phyloP scores from a whole-genome alignment of 2,329 filamentous ascomycete species.

The Fusarium nanum region DNA sequence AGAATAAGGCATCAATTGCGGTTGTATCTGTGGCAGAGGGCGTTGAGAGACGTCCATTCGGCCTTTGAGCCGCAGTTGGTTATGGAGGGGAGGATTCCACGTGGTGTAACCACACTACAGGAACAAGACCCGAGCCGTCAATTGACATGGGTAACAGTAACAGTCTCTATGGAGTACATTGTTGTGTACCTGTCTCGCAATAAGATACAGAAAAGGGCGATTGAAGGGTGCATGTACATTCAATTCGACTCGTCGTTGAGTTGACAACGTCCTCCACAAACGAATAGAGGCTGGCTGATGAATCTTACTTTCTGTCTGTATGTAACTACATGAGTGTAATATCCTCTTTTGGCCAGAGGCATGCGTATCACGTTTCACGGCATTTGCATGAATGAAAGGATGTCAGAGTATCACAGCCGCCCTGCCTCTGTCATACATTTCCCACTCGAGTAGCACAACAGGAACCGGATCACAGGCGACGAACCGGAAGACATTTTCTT shows the following conservation, averaged over 20 bases:
- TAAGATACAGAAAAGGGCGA: background rate
- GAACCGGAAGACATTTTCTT: constrained; percentile 21
- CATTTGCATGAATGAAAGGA: constrained; percentile 18
- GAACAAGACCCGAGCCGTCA: constrained; percentile 12
- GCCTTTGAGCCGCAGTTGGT: constrained; percentile 35
- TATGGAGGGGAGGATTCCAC: constrained; percentile 39
- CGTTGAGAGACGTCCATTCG: constrained; percentile 33
- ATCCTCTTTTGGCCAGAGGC: constrained; percentile 14
- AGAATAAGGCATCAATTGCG: constrained; percentile 20
- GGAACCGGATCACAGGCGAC: constrained; percentile 31
- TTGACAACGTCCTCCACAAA: constrained; percentile 6
- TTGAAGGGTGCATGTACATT: constrained; percentile 8
- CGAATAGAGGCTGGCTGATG: constrained; percentile 16
- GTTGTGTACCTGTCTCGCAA: background rate
- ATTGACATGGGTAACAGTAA: background rate
- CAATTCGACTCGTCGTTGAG: background rate
- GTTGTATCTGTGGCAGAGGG: constrained; percentile 26
- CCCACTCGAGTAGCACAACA: constrained; percentile 16
- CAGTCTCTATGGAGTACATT: background rate
- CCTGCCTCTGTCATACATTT: constrained; percentile 28
- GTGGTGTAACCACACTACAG: constrained; percentile 44
- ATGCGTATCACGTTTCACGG: constrained; percentile 33
- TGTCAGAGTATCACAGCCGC: constrained; percentile 27
- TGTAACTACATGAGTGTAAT: constrained; percentile 2
- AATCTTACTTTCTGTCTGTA: background rate